Percentiles rank a stretch among this genome's conserved stretches.
These are phyloP conservation scores for Vaccinium macrocarpon DNA, from an alignment of 148 eudicot genomes.

Conservation along the genomic window DNA sequence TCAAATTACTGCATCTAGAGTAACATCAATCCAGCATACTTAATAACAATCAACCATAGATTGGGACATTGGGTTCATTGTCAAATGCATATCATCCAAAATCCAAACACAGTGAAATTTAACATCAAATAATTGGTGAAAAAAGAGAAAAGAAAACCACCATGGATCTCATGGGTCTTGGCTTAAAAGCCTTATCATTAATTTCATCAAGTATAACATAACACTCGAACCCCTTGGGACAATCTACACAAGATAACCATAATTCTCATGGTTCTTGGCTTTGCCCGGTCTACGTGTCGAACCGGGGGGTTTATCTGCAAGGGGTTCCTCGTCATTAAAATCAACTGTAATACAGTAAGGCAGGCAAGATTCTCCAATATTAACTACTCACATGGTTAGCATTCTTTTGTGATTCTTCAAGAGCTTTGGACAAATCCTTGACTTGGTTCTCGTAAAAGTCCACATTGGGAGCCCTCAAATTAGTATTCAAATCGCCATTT, in stretches of 20 bases:
- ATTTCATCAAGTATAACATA: too few relatives aligned
- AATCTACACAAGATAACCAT: too few relatives aligned
- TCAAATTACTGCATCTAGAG: neutral
- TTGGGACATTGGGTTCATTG: neutral
- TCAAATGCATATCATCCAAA: neutral
- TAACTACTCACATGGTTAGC: constrained; percentile 55
- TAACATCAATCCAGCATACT: neutral
- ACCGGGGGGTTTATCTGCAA: neutral
- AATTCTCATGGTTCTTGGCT: neutral
- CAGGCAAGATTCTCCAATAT: neutral
- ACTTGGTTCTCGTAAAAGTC: constrained; percentile 73
- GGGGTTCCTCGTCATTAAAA: neutral
- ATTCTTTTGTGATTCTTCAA: constrained; percentile 79
- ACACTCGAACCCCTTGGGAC: too few relatives aligned
- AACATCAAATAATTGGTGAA: neutral
- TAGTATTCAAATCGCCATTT: constrained; percentile 60
- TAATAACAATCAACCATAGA: neutral
- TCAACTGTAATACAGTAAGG: neutral
- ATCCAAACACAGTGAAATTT: neutral
- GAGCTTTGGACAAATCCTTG: constrained; percentile 70
- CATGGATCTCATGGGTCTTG: neutral
- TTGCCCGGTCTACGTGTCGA: neutral
- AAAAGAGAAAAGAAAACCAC: neutral
- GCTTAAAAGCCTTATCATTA: too few relatives aligned
- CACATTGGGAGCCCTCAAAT: constrained; percentile 42